phyloP scores from a whole-genome alignment of 495 filamentous ascomycete genomes.

The Lepidopterella palustris region DNA sequence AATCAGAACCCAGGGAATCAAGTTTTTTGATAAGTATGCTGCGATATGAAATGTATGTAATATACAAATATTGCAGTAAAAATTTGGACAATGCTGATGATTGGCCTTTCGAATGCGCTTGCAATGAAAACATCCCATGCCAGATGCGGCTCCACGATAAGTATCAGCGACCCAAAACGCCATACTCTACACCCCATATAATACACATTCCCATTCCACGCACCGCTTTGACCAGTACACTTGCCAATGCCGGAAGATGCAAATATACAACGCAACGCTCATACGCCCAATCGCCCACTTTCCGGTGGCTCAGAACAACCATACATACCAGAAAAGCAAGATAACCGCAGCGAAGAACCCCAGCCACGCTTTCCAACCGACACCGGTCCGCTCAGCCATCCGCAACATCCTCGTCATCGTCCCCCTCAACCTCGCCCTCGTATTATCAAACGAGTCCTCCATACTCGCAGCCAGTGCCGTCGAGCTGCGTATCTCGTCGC shows the following conservation, averaged over 20 bases:
- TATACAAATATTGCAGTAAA: no score
- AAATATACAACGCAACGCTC: not conserved
- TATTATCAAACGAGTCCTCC: slow-evolving; percentile 87
- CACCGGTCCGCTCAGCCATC: slow-evolving; percentile 89
- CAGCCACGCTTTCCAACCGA: slow-evolving; percentile 92
- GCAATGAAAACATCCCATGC: no score
- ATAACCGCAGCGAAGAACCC: slow-evolving; percentile 76
- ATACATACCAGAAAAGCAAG: slow-evolving; percentile 81
- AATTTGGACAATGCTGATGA: no score
- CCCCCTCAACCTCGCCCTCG: slow-evolving; percentile 67
- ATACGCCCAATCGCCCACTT: not conserved
- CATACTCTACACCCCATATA: no score
- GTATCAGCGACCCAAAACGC: no score
- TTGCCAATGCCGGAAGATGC: not conserved
- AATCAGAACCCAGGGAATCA: no score
- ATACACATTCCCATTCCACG: no score
- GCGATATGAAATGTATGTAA: no score
- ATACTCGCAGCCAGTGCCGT: slow-evolving; percentile 77
- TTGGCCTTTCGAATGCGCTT: no score
- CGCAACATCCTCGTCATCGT: slow-evolving; percentile 96
- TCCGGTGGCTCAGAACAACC: slow-evolving; percentile 55
- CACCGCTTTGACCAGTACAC: not conserved
- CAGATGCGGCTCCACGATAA: no score
- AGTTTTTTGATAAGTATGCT: no score
- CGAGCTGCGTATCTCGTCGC: slow-evolving; percentile 85